Conservation (phyloP, 805 yeast species). For the Teunomyces aglyptinius region DNA sequence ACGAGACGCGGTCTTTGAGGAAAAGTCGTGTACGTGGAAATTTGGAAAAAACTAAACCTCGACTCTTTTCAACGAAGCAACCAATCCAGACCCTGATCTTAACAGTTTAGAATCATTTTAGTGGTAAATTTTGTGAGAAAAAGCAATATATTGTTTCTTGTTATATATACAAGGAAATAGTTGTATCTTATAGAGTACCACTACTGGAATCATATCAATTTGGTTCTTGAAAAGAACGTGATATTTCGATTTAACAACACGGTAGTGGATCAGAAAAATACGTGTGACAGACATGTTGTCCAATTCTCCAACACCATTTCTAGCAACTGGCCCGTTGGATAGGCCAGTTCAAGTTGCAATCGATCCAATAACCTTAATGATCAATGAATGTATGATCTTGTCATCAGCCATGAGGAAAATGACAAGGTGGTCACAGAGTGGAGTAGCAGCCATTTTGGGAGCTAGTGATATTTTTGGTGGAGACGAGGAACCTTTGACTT, state of each 20-base stretch:
- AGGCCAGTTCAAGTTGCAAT: slow-evolving; percentile 36
- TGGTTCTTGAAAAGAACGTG: not conserved
- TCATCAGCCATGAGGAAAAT: slow-evolving; percentile 85
- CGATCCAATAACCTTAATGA: slow-evolving; percentile 78
- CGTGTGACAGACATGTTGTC: not conserved
- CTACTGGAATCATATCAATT: not conserved
- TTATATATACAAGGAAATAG: not conserved
- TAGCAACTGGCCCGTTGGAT: not conserved
- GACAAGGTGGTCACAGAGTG: slow-evolving; percentile 64
- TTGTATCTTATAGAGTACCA: not conserved
- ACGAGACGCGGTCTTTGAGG: not conserved
- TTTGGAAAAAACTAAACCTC: slow-evolving; percentile 1
- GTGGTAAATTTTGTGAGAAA: not conserved
- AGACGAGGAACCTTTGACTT: slow-evolving; percentile 32
- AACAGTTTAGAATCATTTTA: not conserved
- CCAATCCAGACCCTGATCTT: not conserved
- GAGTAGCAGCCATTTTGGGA: slow-evolving; percentile 82
- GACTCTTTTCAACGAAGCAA: slow-evolving; percentile 4
- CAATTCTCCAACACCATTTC: slow-evolving; percentile 5
- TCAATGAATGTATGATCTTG: slow-evolving; percentile 83
- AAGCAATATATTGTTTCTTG: not conserved
- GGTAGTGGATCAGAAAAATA: not conserved
- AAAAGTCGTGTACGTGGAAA: slow-evolving; percentile 3
- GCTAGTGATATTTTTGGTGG: slow-evolving; percentile 55
- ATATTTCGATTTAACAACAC: not conserved